Evolutionary conservation across 495 filamentous ascomycete species (phyloP), one percentile per base, ranked within the genome.

Genomic region (Pyrenopolyporus hunteri): DNA sequence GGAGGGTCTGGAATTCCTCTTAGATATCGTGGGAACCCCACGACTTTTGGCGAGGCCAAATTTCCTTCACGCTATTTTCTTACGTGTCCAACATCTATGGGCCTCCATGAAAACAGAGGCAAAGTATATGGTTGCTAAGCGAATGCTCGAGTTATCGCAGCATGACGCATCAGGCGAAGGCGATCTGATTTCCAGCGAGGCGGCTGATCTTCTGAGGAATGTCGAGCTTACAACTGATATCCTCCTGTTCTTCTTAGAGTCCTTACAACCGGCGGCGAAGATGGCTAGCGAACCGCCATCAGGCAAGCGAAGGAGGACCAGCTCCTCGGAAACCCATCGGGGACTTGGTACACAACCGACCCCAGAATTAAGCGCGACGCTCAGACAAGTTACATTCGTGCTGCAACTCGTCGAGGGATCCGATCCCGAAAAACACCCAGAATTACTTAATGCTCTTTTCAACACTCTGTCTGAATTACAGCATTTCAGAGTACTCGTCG

Each of bases 381-480:
- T 96, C 64, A 84, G 82, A 63, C 88, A 87, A 69, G 82, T 90
- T 49, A 96, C 91, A 2, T 86, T 96, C 61, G 88, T 96, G n/a
- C 78, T 96, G 2, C 91, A 97, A 68, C 76, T 97, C 9, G 79
- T 98, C 9, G 91, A 96, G 61, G 83, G 80, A 43, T 93, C 91
- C 16, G 80, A 82, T 13, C 86, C 89, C 1, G 85, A 85, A 57
- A 78, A 82, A 13, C 87, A 93, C 64, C 85, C 87, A 0, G 81
- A 89, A 63, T 75, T 98, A 28, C 80, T 95, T 2, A 82, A 83
- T 56, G 85, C 83, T 33, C 80, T 97, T 6, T 98, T 97, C 78
- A 84, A 87, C 25, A 78, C 88, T 0, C 81, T 98, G 32, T 86
- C 84, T n/a, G 90, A 95, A 60, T 78, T 98, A 26, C 90, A 94